Base-by-base conservation (phyloP, 371 early-diverging fungal genomes). In the Haplosporangium sp. region DNA sequence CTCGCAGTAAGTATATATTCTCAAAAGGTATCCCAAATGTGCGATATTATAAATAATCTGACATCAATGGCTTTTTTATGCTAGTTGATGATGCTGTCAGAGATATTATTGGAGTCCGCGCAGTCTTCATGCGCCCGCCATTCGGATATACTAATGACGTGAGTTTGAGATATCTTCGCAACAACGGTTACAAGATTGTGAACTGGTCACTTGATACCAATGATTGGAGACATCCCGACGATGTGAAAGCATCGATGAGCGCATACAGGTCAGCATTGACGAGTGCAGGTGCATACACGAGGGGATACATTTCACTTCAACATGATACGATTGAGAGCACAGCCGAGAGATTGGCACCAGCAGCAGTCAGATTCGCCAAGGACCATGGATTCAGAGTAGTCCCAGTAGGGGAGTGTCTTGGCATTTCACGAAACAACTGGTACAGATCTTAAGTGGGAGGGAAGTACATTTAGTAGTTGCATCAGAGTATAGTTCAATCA, bases 111-210 rank as follows among this genome's bases (percentile, higher is more conserved):
- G 78, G 74, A 13, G 69, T 69, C 11, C 67, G 74, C 5, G 70
- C 78, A 10, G 63, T 65, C 9, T 70, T 58, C 60, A 78, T 78
- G 78, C 78, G 73, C 8, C 74, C 78, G 4, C 70, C 78, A 0
- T 78, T 42, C 27, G 74, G 78, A 11, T 27, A 45, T 50, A 15
- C 63, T 20, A 67, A 69, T 52, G 27, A n/a, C n/a, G 37, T 2
- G 10, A 13, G 58, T 7, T 17, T 27, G 38, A 17, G 39, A 4
- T 63, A 50, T n/a, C 63, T 78, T 15, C 9, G 6, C 63, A 45
- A 60, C 3, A 48, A 65, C 4, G 78, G 78, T 0, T 78, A 78
- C 67, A 66, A 69, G 63, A 60, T 69, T 40, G 61, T 73, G n/a
- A 55, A 19, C 9, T 78, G 78, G 78, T 42, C 48, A 1, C 53